A percentile compares a stretch with the other conserved stretches of the same genome.
Evolutionary conservation across 1,284 basidiomycete genomes (phyloP).

Genomic region (Marasmius oreades): DNA sequence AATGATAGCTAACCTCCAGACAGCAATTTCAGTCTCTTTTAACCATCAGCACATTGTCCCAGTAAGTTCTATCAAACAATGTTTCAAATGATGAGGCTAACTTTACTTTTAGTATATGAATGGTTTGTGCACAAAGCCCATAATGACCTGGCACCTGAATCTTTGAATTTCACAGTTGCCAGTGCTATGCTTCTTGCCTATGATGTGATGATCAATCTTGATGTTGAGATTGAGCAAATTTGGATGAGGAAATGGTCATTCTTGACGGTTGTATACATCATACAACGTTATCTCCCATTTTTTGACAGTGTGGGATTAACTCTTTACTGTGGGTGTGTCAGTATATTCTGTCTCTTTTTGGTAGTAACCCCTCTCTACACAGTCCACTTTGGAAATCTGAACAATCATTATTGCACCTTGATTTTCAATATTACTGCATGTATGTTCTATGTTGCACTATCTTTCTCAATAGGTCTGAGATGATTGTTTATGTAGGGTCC

Average conservation of each 20-base stretch:
- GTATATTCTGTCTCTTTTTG: too few species aligned
- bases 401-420: neutral
- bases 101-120: conserved; percentile 1
- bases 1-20: too few species aligned
- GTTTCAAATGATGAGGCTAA: too few species aligned
- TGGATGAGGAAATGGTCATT: neutral
- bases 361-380: neutral
- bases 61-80: too few species aligned
- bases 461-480: neutral
- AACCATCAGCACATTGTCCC: too few species aligned
- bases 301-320: neutral
- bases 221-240: neutral
- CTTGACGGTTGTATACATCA: neutral
- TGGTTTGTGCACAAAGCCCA: neutral
- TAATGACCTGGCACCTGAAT: neutral
- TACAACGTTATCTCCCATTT: conserved; percentile 1
- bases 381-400: neutral
- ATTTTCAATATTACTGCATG: neutral
- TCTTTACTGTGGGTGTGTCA: neutral
- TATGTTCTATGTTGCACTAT: neutral
- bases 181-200: neutral
- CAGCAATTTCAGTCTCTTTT: too few species aligned
- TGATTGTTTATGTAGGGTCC: neutral
- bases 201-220: neutral
- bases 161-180: neutral